phyloP scores from a whole-genome alignment of 495 filamentous ascomycete genomes.

The Penicillium samsonianum region DNA sequence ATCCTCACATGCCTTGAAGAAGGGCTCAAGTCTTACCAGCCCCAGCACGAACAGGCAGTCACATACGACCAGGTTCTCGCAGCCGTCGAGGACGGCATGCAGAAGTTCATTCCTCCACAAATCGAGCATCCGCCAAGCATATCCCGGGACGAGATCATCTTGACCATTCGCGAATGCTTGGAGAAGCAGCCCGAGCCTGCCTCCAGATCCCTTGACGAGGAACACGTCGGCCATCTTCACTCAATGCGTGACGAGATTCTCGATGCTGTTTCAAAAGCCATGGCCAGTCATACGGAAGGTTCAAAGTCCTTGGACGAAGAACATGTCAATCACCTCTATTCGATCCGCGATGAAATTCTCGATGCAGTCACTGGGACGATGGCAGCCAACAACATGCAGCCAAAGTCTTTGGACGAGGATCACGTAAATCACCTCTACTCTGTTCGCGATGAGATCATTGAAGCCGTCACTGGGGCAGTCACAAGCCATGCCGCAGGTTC shows the following conservation, averaged over 20 bases:
- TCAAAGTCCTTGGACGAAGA: conserved; percentile 14
- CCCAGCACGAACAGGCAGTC: conserved; percentile 56
- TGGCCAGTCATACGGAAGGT: conserved; percentile 6
- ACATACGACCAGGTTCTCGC: conserved; percentile 77
- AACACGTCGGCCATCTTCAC: conserved; percentile 24
- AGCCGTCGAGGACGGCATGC: conserved; percentile 78
- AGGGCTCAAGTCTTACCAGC: conserved; percentile 75
- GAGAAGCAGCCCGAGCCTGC: conserved; percentile 16
- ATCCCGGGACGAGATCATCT: conserved; percentile 50
- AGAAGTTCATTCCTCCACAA: conserved; percentile 71
- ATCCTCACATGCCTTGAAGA: conserved; percentile 81
- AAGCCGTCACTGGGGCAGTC: conserved; percentile 41
- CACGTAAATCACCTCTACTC: conserved; percentile 14
- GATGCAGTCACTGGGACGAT: conserved; percentile 54
- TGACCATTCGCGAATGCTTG: conserved; percentile 13
- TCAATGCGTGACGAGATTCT: conserved; percentile 42
- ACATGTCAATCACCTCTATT: conserved; percentile 9
- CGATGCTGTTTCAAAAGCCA: conserved; percentile 40
- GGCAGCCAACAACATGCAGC: not conserved
- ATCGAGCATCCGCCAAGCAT: conserved; percentile 65
- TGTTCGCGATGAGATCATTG: conserved; percentile 41
- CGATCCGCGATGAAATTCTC: conserved; percentile 12
- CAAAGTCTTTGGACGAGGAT: conserved; percentile 9
- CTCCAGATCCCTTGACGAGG: conserved; percentile 18
- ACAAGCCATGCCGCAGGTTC: conserved; percentile 54